phyloP scores from a whole-genome alignment of 2,329 filamentous ascomycete genomes.

The Orbilia blumenaviensis region DNA sequence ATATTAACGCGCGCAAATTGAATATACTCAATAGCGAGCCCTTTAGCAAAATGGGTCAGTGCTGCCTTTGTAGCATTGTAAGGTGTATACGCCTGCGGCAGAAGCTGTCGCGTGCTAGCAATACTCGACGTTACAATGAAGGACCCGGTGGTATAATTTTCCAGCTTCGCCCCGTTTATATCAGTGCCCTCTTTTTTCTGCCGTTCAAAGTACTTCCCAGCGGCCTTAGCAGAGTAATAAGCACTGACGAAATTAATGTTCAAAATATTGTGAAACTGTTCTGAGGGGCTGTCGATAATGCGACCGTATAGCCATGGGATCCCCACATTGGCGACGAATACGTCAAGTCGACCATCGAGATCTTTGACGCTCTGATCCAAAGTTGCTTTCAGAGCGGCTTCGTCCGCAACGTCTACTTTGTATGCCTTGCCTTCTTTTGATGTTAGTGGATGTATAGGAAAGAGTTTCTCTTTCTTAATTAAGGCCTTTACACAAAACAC shows the following conservation, averaged over 20 bases:
- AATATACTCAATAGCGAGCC: conserved; percentile 78
- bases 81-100: conserved; percentile 76
- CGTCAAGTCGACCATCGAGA: conserved; percentile 78
- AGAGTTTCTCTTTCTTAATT: too few species aligned
- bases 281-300: conserved; percentile 21
- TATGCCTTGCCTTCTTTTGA: conserved; percentile 62
- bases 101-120: conserved; percentile 79
- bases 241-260: conserved; percentile 77
- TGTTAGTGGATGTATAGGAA: not conserved
- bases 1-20: conserved; percentile 77
- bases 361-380: conserved; percentile 68
- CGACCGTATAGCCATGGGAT: conserved; percentile 68
- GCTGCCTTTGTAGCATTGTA: conserved; percentile 79
- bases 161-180: conserved; percentile 64
- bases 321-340: conserved; percentile 81
- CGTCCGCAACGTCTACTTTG: conserved; percentile 69
- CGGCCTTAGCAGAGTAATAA: conserved; percentile 78
- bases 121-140: conserved; percentile 83
- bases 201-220: conserved; percentile 75
- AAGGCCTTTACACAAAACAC: conserved; percentile 69
- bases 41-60: conserved; percentile 66
- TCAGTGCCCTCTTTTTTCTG: conserved; percentile 61
- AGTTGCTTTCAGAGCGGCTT: conserved; percentile 65
- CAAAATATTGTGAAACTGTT: conserved; percentile 67
- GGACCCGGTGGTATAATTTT: conserved; percentile 72